Conservation (phyloP, 129 eudicot species). For the Lonicera japonica region DNA sequence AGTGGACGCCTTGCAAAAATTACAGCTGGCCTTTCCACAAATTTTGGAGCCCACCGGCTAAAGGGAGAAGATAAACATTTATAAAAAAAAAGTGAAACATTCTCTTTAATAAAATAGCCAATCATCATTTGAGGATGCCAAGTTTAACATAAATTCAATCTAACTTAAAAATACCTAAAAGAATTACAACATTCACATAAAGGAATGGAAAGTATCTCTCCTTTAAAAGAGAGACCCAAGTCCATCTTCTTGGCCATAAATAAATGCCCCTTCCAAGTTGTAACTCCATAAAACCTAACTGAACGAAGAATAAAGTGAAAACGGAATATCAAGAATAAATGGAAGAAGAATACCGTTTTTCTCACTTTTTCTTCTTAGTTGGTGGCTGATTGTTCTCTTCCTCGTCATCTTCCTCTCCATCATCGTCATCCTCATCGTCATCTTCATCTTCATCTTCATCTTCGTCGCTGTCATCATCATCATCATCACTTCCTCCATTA, state of each 20-base stretch:
- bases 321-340: neutral
- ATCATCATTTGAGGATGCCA: no score
- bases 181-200: neutral
- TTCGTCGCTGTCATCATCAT: slow-evolving; percentile 31
- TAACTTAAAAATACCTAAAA: slow-evolving; percentile 6
- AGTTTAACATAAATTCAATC: neutral
- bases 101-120: no score
- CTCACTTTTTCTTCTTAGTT: slow-evolving; percentile 27
- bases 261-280: neutral
- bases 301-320: neutral
- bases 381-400: slow-evolving; percentile 25
- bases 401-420: slow-evolving; percentile 20
- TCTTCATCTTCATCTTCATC: slow-evolving; percentile 27
- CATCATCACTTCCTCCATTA: slow-evolving; percentile 13
- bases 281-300: neutral
- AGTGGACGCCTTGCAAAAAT: no score
- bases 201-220: neutral
- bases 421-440: slow-evolving; percentile 27
- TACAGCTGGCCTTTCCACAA: no score
- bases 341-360: neutral
- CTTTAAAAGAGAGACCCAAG: neutral
- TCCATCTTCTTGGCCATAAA: neutral
- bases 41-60: no score
- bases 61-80: no score
- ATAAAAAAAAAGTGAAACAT: no score